Evolutionary conservation across 257 asterid species (phyloP), one percentile per base, ranked within the genome.

Genomic region (Solanum dulcamara): DNA sequence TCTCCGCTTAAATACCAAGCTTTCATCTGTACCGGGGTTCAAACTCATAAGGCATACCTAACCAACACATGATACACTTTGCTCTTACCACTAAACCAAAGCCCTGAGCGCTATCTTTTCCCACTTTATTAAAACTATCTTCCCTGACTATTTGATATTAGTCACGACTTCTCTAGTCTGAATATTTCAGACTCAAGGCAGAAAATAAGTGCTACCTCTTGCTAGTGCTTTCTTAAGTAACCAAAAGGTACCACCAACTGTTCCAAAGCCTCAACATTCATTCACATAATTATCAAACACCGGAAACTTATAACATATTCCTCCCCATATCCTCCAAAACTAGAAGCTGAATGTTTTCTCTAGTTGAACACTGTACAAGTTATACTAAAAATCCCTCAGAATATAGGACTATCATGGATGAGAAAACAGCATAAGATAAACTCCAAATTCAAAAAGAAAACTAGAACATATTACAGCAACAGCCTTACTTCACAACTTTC

Each of bases 371-470:
- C 83, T 79, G 30, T 79, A 79, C 83, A 79, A 17, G 44, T 79
- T 79, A 30, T 18, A 48, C 83, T 79, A 48, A 79, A 79, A 75
- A 75, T 8, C 24, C 60, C 83, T 30, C 83, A 46, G 42, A 30
- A 77, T 10, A 28, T 14, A 28, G 44, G 59, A 79, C 30, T 48
- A 79, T 48, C 42, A 79, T n/a, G 26, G 64, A 48, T 48, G 83
- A 48, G 12, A 48, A 84, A 68, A 85, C 81, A 89, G 84, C 84
- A 85, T 83, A 77, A 87, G 86, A 90, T 84, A 89, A 85, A 91
- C 92, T 87, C 89, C 86, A 48, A 87, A 74, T 44, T 42, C 32
- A 57, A 53, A 86, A 81, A 68, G 38, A 35, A 81, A 70, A 50
- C 24, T 28, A 85, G 40, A 67, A 68, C 82, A 53, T 24, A 28